These are phyloP conservation scores for Yamadazyma akitaensis DNA, from an alignment of 805 yeast genomes.

Conservation along the genomic window DNA sequence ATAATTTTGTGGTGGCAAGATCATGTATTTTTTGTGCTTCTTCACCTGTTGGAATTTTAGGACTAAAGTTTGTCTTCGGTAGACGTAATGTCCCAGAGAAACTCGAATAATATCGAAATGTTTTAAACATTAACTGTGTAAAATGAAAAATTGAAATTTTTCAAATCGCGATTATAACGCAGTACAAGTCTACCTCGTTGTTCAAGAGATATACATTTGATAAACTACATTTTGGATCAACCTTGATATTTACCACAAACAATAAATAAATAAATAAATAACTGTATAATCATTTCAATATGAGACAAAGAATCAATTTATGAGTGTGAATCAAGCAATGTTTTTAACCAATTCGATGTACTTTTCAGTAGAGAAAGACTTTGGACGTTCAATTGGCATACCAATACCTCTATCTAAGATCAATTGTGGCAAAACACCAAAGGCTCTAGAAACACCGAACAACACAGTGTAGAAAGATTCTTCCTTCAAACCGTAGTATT, in stretches of 20 bases:
- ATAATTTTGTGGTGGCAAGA: constrained; percentile 56
- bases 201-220: not conserved
- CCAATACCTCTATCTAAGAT: constrained; percentile 77
- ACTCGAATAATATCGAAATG: constrained; percentile 6
- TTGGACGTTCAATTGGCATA: constrained; percentile 80
- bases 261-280: constrained; percentile 6
- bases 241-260: not conserved
- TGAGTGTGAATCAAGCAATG: constrained; percentile 17
- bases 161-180: not conserved
- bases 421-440: constrained; percentile 76
- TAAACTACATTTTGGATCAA: not conserved
- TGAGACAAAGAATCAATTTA: not conserved
- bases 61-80: constrained; percentile 60
- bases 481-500: constrained; percentile 76
- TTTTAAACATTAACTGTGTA: not conserved
- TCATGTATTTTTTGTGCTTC: constrained; percentile 40
- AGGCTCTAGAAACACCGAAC: constrained; percentile 78
- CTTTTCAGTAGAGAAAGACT: constrained; percentile 89
- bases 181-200: not conserved
- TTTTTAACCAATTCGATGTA: constrained; percentile 74
- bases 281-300: constrained; percentile 9
- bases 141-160: not conserved
- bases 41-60: constrained; percentile 50
- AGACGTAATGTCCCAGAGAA: constrained; percentile 55
- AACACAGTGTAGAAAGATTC: constrained; percentile 74